A percentile compares a stretch with the other conserved stretches of the same genome.
phyloP scores from a whole-genome alignment of 306 rosid genomes.

The Citrullus mucosospermus region DNA sequence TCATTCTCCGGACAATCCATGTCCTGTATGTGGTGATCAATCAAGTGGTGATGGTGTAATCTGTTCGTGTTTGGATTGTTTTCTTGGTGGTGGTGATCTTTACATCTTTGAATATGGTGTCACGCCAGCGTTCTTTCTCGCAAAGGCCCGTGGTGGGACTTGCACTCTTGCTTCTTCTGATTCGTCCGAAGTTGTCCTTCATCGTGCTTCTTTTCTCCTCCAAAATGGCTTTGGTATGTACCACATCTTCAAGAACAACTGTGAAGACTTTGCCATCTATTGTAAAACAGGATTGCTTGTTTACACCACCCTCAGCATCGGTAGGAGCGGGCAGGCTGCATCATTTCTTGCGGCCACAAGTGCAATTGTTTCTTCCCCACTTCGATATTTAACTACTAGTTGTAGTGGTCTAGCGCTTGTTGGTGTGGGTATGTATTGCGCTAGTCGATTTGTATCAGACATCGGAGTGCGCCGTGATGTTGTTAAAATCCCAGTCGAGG shows the following conservation, averaged over 20 bases:
- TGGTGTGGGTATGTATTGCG: slow-evolving; percentile 34
- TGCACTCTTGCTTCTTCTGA: slow-evolving; percentile 55
- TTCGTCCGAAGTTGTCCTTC: slow-evolving; percentile 26
- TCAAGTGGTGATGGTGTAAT: slow-evolving; percentile 32
- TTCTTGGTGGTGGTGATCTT: slow-evolving; percentile 42
- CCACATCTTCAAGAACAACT: slow-evolving; percentile 47
- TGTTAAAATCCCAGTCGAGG: slow-evolving; percentile 41
- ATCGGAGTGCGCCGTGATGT: slow-evolving; percentile 42
- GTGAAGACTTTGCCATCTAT: slow-evolving; percentile 74
- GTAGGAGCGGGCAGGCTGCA: slow-evolving; percentile 53
- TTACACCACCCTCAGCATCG: slow-evolving; percentile 17
- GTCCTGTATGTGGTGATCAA: slow-evolving; percentile 40
- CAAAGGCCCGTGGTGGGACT: slow-evolving; percentile 63
- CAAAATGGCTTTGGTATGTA: slow-evolving; percentile 56
- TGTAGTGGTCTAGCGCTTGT: slow-evolving; percentile 19
- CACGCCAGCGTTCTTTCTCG: slow-evolving; percentile 26
- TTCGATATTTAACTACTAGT: slow-evolving; percentile 18
- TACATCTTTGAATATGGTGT: slow-evolving; percentile 50
- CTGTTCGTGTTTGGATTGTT: slow-evolving; percentile 52
- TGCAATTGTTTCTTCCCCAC: slow-evolving; percentile 23
- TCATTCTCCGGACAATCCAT: slow-evolving; percentile 21
- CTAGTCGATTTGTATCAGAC: slow-evolving; percentile 32
- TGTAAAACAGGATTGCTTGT: slow-evolving; percentile 71
- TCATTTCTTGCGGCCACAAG: slow-evolving; percentile 35
- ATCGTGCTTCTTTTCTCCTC: slow-evolving; percentile 46